Conservation (phyloP, 176 grass and related monocot species). For the Pontederia paniculata region DNA sequence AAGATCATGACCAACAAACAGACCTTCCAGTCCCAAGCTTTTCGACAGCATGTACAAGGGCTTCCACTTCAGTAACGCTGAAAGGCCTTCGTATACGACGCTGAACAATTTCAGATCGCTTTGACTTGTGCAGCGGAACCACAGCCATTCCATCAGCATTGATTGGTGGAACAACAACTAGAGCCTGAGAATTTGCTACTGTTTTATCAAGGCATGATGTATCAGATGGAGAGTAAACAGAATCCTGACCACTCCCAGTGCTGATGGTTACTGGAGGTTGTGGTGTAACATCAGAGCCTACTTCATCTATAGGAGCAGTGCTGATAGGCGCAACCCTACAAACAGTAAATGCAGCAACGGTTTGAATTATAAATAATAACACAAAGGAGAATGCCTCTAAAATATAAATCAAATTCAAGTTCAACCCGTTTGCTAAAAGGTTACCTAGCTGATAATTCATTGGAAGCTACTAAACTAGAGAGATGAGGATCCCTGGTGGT, state of each 20-base stretch:
- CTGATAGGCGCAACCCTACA: slow-evolving; percentile 41
- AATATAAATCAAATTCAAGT: neutral
- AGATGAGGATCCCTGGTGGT: slow-evolving; percentile 36
- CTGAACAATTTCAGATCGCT: slow-evolving; percentile 30
- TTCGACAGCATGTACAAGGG: slow-evolving; percentile 85
- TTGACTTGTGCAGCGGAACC: slow-evolving; percentile 18
- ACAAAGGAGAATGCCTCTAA: neutral
- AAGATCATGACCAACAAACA: neutral
- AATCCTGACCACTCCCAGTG: slow-evolving; percentile 61
- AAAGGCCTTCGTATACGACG: slow-evolving; percentile 76
- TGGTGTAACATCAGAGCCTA: slow-evolving; percentile 28
- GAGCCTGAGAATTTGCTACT: slow-evolving; percentile 32
- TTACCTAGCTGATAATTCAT: slow-evolving; percentile 78
- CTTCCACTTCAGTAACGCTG: slow-evolving; percentile 87
- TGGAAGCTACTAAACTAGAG: slow-evolving; percentile 41
- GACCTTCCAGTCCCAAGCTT: slow-evolving; percentile 98
- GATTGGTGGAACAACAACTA: slow-evolving; percentile 33
- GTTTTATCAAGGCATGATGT: slow-evolving; percentile 46
- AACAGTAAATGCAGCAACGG: neutral
- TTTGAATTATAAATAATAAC: neutral
- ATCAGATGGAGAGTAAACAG: slow-evolving; percentile 40
- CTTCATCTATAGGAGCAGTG: slow-evolving; percentile 18
- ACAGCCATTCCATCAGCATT: slow-evolving; percentile 25
- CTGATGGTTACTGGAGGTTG: slow-evolving; percentile 37
- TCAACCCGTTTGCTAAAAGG: too few relatives aligned